Conservation (phyloP, 2,329 filamentous ascomycete species). For the Fusarium cicatricum region DNA sequence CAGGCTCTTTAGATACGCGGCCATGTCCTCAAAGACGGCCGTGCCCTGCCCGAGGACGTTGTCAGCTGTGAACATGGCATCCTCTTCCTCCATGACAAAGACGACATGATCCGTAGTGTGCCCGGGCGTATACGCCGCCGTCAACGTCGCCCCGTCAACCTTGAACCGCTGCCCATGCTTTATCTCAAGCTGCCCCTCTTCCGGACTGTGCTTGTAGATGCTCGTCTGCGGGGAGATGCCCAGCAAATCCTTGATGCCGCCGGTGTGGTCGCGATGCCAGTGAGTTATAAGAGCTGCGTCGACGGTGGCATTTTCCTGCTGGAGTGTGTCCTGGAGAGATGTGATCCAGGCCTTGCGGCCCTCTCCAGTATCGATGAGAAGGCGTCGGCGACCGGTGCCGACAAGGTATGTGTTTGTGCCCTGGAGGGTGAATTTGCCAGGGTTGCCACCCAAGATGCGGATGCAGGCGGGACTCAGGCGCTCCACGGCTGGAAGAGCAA, state of each 20-base stretch:
- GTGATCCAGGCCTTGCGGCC: conserved; percentile 78
- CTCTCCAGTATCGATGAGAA: conserved; percentile 92
- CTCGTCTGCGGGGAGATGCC: conserved; percentile 67
- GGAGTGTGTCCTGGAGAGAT: conserved; percentile 70
- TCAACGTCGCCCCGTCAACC: conserved; percentile 70
- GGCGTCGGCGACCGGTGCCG: conserved; percentile 74
- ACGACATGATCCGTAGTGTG: conserved; percentile 86
- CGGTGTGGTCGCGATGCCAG: conserved; percentile 89
- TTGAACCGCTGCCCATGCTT: conserved; percentile 62
- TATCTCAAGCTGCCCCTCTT: conserved; percentile 55
- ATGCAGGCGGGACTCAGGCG: conserved; percentile 80
- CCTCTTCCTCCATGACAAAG: conserved; percentile 78
- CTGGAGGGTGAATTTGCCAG: conserved; percentile 78
- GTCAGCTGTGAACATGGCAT: conserved; percentile 88
- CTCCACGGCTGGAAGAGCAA: conserved; percentile 75
- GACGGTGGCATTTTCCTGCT: conserved; percentile 73
- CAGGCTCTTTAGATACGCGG: conserved; percentile 73
- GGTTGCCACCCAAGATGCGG: conserved; percentile 89
- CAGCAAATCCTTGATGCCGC: conserved; percentile 76
- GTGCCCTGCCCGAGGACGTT: conserved; percentile 90
- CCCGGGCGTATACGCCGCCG: conserved; percentile 68
- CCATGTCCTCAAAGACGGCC: conserved; percentile 82
- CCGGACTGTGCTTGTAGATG: conserved; percentile 73
- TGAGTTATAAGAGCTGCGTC: conserved; percentile 82
- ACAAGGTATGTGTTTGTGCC: conserved; percentile 96